phyloP scores from a whole-genome alignment of 352 stramenopile genomes.

The Globisporangium acanthophoron region DNA sequence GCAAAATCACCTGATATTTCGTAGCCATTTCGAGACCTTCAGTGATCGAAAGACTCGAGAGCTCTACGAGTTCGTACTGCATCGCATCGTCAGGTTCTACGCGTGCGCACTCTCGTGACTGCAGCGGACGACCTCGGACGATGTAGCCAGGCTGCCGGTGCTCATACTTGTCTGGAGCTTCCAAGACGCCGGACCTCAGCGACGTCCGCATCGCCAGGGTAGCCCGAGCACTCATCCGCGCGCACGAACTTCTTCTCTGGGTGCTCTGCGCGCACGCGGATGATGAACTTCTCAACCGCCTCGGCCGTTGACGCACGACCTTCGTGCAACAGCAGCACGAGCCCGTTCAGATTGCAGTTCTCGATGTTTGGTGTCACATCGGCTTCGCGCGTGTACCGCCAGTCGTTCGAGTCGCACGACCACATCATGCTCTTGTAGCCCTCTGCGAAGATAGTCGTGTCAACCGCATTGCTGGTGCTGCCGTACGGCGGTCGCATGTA shows the following conservation, averaged over 20 bases:
- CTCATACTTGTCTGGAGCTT: not conserved
- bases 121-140: too few species aligned
- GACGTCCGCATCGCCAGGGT: slow-evolving; percentile 3
- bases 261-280: not conserved
- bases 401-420: slow-evolving; percentile 10
- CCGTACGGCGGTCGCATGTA: slow-evolving; percentile 12
- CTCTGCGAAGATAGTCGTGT: not conserved
- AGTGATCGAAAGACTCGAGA: not conserved
- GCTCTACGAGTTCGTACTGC: too few species aligned
- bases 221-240: slow-evolving; percentile 6
- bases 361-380: slow-evolving; percentile 1
- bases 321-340: slow-evolving; percentile 8
- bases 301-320: slow-evolving; percentile 5
- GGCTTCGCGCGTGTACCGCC: not conserved
- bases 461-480: not conserved
- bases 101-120: too few species aligned
- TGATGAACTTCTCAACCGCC: slow-evolving; percentile 6
- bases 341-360: slow-evolving; percentile 1
- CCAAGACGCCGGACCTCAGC: too few species aligned
- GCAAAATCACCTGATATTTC: too few species aligned
- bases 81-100: too few species aligned
- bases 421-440: slow-evolving; percentile 11
- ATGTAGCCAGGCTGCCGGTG: too few species aligned
- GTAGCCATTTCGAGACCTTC: not conserved
- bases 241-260: slow-evolving; percentile 10